Conservation (phyloP, 768 basidiomycete genomes). For the Russula sp. region DNA sequence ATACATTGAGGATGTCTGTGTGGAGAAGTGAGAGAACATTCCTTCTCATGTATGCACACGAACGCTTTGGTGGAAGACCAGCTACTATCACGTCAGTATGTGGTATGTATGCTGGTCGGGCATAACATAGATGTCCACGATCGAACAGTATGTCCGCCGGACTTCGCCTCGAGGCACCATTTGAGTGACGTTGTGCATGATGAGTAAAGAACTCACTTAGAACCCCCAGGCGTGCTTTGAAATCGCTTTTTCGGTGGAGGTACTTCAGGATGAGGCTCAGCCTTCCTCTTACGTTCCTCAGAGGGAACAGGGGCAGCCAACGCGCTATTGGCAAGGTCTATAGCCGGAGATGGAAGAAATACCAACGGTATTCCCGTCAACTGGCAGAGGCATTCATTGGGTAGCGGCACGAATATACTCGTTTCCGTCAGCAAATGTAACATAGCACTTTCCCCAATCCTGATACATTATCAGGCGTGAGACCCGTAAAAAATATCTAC, state of each 20-base stretch:
- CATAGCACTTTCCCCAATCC: conserved; percentile 74
- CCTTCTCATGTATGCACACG: conserved; percentile 24
- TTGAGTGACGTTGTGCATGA: neutral
- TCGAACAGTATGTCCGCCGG: conserved; percentile 48
- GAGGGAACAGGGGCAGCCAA: neutral
- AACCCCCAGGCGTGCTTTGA: neutral
- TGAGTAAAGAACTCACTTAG: conserved; percentile 1
- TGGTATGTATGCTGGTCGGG: conserved; percentile 49
- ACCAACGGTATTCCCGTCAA: conserved; percentile 68
- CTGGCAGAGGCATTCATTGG: conserved; percentile 83
- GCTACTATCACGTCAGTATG: conserved; percentile 46
- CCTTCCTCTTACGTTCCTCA: conserved; percentile 16
- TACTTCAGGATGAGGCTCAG: conserved; percentile 4
- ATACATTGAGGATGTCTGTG: conserved; percentile 61
- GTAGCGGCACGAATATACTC: conserved; percentile 68
- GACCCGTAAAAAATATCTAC: neutral
- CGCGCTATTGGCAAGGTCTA: neutral
- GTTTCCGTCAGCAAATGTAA: conserved; percentile 71
- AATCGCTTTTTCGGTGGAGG: conserved; percentile 6
- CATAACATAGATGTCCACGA: conserved; percentile 63
- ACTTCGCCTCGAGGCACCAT: conserved; percentile 32
- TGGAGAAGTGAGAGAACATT: neutral
- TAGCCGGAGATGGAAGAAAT: conserved; percentile 32
- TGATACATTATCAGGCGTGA: conserved; percentile 29
- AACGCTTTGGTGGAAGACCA: conserved; percentile 67